Evolutionary conservation across 805 yeast genomes (phyloP), one percentile per base, ranked within the genome.

Genomic region (Scheffersomyces lignosus): DNA sequence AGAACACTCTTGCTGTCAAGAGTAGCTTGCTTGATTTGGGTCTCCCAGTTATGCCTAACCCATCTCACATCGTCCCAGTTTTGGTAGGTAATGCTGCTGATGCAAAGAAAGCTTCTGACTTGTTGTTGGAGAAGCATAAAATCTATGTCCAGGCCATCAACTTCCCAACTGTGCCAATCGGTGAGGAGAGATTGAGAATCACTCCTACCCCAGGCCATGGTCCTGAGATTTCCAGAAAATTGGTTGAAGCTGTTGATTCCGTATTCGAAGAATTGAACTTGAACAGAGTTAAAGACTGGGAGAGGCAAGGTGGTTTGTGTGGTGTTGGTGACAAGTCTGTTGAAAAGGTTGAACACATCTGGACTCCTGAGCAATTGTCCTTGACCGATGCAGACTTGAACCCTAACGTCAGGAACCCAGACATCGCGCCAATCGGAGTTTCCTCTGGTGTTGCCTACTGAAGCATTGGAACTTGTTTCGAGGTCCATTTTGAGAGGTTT

Each of bases 131-230:
- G 46, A 80, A 85, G 52, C 85, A 89, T 67, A 75, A 78, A 47
- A 90, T 93, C 60, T 93, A 93, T 57, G 99, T 95, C 31, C 99
- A 93, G 70, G 96, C 98, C 31, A 93, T 93, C 62, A 93, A 93
- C 71, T 93, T 84, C 80, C 99, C 99, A 43, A 93, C 99, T 16
- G 99, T 93, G 43, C 83, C 96, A 14, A 81, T 85, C 49, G 99
- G 99, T 43, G 83, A 89, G 48, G 99, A 93, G 70, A 82, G 99
- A 61, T 78, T 93, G 54, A 82, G 99, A 68, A 81, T 93, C 58
- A 93, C 99, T n/a, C 98, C 99, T 38, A 90, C 99, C 28, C 99
- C 99, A 25, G 97, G 96, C 37, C 99, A 93, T 62, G 77, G 80
- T 14, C 73, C 80, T 40, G 86, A 82, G 39, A 72, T 87, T 33